These are phyloP conservation scores for Thielaviopsis punctulata DNA, from an alignment of 2,329 filamentous ascomycete species.

Conservation along the genomic window DNA sequence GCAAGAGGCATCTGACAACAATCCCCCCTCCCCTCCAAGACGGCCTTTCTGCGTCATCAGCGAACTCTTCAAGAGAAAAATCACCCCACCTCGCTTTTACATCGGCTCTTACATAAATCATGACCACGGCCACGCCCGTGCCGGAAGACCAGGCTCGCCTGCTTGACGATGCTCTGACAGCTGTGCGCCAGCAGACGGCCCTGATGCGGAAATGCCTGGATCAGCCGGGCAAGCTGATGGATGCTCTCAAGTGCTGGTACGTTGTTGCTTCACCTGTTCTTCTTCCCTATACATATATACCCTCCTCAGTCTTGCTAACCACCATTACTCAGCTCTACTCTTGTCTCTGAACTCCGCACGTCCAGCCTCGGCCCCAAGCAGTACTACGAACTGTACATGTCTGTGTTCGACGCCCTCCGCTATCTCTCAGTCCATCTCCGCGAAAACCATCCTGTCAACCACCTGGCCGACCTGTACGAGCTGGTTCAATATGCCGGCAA, in stretches of 20 bases:
- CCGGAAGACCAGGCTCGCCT: constrained; percentile 75
- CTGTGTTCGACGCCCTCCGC: constrained; percentile 92
- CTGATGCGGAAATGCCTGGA: constrained; percentile 97
- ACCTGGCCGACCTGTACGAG: constrained; percentile 94
- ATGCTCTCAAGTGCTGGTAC: constrained; percentile 98
- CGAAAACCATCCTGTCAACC: constrained; percentile 94
- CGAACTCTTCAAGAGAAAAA: too few species aligned
- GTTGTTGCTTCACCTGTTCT: too few species aligned
- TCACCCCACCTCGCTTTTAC: not conserved
- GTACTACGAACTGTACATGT: constrained; percentile 99
- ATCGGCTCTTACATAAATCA: constrained; percentile 12
- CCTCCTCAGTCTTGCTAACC: not conserved
- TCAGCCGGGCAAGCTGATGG: constrained; percentile 96
- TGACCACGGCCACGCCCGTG: constrained; percentile 37
- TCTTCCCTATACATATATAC: too few species aligned
- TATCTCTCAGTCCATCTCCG: constrained; percentile 92
- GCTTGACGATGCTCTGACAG: constrained; percentile 89
- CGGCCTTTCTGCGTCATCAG: not conserved
- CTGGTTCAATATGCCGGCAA: constrained; percentile 97
- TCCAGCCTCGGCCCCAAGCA: constrained; percentile 97
- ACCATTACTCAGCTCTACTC: constrained; percentile 53
- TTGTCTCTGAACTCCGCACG: constrained; percentile 95
- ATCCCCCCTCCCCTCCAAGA: not conserved
- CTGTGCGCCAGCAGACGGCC: constrained; percentile 90
- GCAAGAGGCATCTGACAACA: too few species aligned